Base-by-base conservation (phyloP, 768 basidiomycete species). In the Gelatoporia subvermispora region DNA sequence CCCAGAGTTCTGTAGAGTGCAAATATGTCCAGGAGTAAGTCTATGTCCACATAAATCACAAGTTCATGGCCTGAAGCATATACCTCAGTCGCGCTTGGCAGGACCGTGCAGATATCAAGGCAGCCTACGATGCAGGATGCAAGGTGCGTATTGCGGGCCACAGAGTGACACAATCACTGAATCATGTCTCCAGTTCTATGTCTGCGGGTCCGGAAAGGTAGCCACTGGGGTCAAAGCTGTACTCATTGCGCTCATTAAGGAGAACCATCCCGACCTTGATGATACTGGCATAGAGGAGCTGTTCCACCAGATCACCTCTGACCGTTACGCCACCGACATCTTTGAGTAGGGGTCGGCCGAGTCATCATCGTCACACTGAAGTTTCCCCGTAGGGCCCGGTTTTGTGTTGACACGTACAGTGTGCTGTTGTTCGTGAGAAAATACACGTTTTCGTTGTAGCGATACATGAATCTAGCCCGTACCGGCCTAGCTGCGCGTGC, bases 271-370 rank as follows among this genome's bases (percentile, higher is more conserved):
- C 11, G 11, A 54, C 15, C 35, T 54, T 45, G 40, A 56, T 24
- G 57, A 60, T 1, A 43, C 48, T 4, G 54, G 53, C 9, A 57
- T 62, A 8, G 53, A 48, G 9, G 57, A 60, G 37, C 63, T 63
- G 0, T 60, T 60, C 31, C 58, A 53, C 35, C 43, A 55, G 43
- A 68, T 70, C 35, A 60, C 65, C 44, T 52, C 51, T 28, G 60
- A 71, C 8, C 58, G 74, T 21, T 74, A 70, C 53, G 69, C 71
- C 2, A 72, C 72, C 3, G 74, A 75, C 56, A 63, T 75, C 16
- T 76, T 74, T 48, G 72, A 73, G 21, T 75, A 48, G 28, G 28
- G n/a, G n/a, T n/a, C n/a, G n/a, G n/a, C n/a, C n/a, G n/a, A n/a
- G n/a, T n/a, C n/a, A n/a, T n/a, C n/a, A n/a, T n/a, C n/a, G n/a